Evolutionary conservation across 2,329 filamentous ascomycete genomes (phyloP).

Genomic region (Penicillium corylophilum): DNA sequence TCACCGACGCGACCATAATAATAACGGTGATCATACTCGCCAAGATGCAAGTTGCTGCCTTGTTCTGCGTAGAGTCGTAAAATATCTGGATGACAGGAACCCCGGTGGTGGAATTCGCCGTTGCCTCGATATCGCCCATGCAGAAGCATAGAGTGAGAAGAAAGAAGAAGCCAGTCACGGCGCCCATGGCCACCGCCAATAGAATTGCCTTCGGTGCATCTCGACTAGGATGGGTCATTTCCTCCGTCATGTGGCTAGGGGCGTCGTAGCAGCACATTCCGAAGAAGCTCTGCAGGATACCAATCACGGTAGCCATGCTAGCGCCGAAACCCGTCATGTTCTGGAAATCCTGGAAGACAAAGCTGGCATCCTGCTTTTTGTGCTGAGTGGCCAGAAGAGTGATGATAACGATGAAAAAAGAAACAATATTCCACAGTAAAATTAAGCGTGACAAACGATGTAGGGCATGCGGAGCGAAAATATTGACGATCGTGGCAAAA

Average conservation of each 20-base stretch:
- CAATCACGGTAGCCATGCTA: conserved; percentile 52
- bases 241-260: conserved; percentile 55
- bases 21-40: conserved; percentile 48
- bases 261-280: conserved; percentile 54
- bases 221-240: conserved; percentile 38
- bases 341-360: conserved; percentile 57
- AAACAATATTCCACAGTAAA: conserved; percentile 53
- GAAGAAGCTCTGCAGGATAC: conserved; percentile 54
- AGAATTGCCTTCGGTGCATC: conserved; percentile 47
- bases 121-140: conserved; percentile 50
- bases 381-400: conserved; percentile 54
- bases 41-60: conserved; percentile 44
- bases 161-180: conserved; percentile 50
- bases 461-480: conserved; percentile 50
- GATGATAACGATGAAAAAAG: conserved; percentile 53
- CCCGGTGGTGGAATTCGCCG: conserved; percentile 47
- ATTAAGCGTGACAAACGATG: conserved; percentile 52
- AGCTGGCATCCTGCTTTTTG: conserved; percentile 52
- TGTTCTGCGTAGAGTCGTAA: conserved; percentile 46
- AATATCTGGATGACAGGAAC: conserved; percentile 55
- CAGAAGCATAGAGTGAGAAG: conserved; percentile 52
- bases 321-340: conserved; percentile 54
- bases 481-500: conserved; percentile 48
- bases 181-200: conserved; percentile 44
- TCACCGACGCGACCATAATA: conserved; percentile 42